These are phyloP conservation scores for Penicillium psychrofluorescens DNA, from an alignment of 495 filamentous ascomycete species.

Conservation along the genomic window DNA sequence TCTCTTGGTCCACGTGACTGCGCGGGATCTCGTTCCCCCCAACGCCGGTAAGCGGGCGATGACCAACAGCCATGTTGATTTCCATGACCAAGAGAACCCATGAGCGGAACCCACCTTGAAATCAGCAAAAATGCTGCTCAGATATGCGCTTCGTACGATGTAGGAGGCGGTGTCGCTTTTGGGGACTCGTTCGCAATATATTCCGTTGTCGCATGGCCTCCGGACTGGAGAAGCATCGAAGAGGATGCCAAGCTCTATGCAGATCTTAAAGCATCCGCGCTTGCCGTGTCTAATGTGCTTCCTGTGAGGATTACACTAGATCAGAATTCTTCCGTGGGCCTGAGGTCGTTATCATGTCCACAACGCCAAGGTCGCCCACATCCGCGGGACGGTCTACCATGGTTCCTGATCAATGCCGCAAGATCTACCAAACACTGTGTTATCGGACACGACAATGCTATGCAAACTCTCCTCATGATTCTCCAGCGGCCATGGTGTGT, in stretches of 20 bases:
- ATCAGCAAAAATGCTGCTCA: neutral
- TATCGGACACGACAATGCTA: constrained; percentile 1
- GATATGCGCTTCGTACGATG: constrained; percentile 2
- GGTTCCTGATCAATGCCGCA: constrained; percentile 14
- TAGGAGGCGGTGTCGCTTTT: constrained; percentile 3
- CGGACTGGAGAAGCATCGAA: neutral
- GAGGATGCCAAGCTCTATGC: neutral
- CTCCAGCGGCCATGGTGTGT: constrained; percentile 19
- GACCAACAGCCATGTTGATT: neutral
- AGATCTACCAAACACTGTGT: constrained; percentile 11
- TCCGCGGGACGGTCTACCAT: constrained; percentile 3
- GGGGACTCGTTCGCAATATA: constrained; percentile 5
- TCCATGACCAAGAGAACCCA: neutral
- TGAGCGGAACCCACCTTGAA: neutral
- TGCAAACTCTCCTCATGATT: constrained; percentile 9
- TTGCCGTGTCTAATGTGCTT: neutral
- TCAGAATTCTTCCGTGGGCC: neutral
- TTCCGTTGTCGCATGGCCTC: constrained; percentile 5
- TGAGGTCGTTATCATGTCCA: constrained; percentile 1
- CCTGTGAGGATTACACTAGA: neutral
- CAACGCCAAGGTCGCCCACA: neutral
- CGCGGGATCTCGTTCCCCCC: no score
- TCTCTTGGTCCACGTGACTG: no score
- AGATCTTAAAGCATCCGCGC: neutral
- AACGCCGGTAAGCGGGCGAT: no score